phyloP scores from a whole-genome alignment of 225 moss, liverwort and hornwort genomes.

The Physcomitrium patens region DNA sequence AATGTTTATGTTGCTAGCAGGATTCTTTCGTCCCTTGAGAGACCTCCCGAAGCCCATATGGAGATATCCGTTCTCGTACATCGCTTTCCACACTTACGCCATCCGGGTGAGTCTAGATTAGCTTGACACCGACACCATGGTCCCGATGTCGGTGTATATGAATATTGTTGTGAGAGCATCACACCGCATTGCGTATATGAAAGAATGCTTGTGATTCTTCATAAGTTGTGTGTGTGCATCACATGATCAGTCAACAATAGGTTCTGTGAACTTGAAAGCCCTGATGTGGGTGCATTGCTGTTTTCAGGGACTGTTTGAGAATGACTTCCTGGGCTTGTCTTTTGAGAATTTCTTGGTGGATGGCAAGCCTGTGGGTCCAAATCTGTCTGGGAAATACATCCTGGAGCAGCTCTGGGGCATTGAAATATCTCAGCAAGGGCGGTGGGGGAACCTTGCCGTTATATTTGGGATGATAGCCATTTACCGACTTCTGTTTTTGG shows the following conservation, averaged over 20 bases:
- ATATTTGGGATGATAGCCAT: constrained; percentile 16
- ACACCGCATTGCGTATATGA: no score
- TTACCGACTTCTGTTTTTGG: constrained; percentile 27
- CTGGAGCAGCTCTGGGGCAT: constrained; percentile 21
- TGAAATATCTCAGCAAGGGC: neutral
- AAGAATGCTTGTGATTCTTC: neutral
- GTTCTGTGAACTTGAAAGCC: no score
- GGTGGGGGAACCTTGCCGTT: constrained; percentile 22
- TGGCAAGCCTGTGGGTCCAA: constrained; percentile 19
- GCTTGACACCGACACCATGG: neutral
- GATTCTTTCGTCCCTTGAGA: constrained; percentile 24
- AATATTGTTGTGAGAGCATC: neutral
- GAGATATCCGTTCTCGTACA: constrained; percentile 28
- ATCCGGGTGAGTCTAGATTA: constrained; percentile 16
- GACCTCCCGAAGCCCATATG: constrained; percentile 34
- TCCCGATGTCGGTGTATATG: neutral
- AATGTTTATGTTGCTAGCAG: constrained; percentile 24
- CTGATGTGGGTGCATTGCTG: neutral
- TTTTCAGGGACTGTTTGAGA: constrained; percentile 29
- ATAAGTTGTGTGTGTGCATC: neutral
- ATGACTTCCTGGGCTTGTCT: constrained; percentile 25
- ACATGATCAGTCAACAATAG: neutral
- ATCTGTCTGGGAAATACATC: constrained; percentile 23
- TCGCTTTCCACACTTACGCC: constrained; percentile 31
- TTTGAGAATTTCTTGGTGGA: constrained; percentile 15